phyloP scores from a whole-genome alignment of 1,284 basidiomycete genomes.

The Afroboletus lepidellus region DNA sequence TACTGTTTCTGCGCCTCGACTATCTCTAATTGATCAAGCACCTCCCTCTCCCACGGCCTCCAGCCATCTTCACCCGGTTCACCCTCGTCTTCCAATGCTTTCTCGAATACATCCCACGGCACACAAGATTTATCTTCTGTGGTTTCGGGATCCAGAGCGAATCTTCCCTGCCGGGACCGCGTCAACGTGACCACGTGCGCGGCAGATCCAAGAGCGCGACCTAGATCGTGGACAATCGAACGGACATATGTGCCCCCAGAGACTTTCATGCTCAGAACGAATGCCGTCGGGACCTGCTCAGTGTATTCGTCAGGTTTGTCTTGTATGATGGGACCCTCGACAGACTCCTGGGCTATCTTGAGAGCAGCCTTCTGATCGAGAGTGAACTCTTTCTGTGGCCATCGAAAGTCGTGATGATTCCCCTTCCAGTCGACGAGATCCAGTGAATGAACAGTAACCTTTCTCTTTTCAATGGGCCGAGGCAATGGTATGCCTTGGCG shows the following conservation, averaged over 20 bases:
- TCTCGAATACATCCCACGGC: slow-evolving; percentile 77
- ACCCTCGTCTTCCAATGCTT: slow-evolving; percentile 55
- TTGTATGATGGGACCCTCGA: slow-evolving; percentile 33
- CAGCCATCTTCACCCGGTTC: slow-evolving; percentile 62
- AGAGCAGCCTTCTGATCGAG: slow-evolving; percentile 71
- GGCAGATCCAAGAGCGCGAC: slow-evolving; percentile 76
- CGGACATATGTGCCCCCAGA: slow-evolving; percentile 97
- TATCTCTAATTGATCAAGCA: slow-evolving; percentile 60
- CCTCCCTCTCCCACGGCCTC: slow-evolving; percentile 69
- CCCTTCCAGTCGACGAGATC: slow-evolving; percentile 73
- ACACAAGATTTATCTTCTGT: slow-evolving; percentile 52
- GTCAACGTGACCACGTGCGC: slow-evolving; percentile 90
- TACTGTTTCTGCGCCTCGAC: slow-evolving; percentile 39
- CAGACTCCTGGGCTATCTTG: slow-evolving; percentile 57
- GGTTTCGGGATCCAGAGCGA: slow-evolving; percentile 50
- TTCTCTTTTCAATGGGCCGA: slow-evolving; percentile 87
- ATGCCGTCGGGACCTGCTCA: slow-evolving; percentile 66
- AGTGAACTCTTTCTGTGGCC: slow-evolving; percentile 71
- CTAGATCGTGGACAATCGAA: slow-evolving; percentile 89
- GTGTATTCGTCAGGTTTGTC: slow-evolving; percentile 37
- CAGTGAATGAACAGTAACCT: slow-evolving; percentile 80
- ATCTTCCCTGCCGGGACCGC: slow-evolving; percentile 82
- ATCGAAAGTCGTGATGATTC: slow-evolving; percentile 60
- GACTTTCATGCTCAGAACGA: slow-evolving; percentile 87
- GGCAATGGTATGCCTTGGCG: slow-evolving; percentile 88